phyloP scores from a whole-genome alignment of 805 yeast species.

The baker's yeast (Saccharomyces cerevisiae) region DNA sequence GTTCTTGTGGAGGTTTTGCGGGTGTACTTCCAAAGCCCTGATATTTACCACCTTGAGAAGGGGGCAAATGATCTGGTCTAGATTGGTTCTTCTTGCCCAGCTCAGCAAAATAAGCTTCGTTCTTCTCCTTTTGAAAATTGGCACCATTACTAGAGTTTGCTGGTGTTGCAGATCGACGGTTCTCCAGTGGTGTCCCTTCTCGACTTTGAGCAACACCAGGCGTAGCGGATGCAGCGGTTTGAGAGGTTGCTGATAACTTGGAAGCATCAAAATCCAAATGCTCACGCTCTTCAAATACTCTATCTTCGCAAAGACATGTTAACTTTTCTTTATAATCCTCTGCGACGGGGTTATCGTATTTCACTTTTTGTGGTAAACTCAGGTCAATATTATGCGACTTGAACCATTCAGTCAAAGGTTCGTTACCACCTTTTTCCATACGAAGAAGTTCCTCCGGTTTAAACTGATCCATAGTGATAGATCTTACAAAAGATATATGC shows the following conservation, averaged over 20 bases:
- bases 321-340: constrained; percentile 84
- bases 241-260: constrained; percentile 8
- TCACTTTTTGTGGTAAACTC: constrained; percentile 54
- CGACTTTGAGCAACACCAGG: constrained; percentile 4
- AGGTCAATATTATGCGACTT: constrained; percentile 62
- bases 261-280: constrained; percentile 37
- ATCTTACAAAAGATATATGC: constrained; percentile 90
- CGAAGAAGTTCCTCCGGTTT: constrained; percentile 82
- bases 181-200: constrained; percentile 27
- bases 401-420: constrained; percentile 61
- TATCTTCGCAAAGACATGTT: constrained; percentile 66
- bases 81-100: constrained; percentile 64
- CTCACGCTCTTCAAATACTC: constrained; percentile 57
- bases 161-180: constrained; percentile 38
- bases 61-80: constrained; percentile 75
- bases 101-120: constrained; percentile 74
- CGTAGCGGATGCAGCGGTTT: background rate
- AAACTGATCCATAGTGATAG: constrained; percentile 97
- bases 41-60: constrained; percentile 89
- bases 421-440: constrained; percentile 94
- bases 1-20: constrained; percentile 13
- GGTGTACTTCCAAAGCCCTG: constrained; percentile 87
- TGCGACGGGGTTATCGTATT: constrained; percentile 88
- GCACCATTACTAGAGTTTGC: constrained; percentile 13
- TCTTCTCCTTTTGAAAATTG: constrained; percentile 41